Conservation (phyloP, 78 protist genomes). For the Dictyostelium capitatum region DNA sequence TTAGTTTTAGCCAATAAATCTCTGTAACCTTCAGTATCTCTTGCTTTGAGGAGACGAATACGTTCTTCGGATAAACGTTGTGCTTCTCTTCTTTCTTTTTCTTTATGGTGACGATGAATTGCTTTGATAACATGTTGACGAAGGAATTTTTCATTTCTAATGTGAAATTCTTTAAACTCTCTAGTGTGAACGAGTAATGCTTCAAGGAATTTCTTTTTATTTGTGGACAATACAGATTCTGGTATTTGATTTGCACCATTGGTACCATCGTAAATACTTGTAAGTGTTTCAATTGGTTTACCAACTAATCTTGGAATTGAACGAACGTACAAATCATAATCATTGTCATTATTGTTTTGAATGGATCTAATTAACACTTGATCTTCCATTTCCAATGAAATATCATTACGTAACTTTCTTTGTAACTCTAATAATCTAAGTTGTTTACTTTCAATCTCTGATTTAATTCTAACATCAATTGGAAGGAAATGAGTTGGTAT, state of each 20-base stretch:
- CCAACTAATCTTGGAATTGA: slow-evolving; percentile 46
- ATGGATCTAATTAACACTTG: slow-evolving; percentile 36
- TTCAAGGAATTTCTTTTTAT: slow-evolving; percentile 55
- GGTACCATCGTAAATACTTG: not conserved
- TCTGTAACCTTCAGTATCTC: slow-evolving; percentile 77
- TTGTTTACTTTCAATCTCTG: slow-evolving; percentile 64
- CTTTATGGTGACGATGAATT: slow-evolving; percentile 24
- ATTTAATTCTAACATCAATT: slow-evolving; percentile 10
- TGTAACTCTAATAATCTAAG: slow-evolving; percentile 39
- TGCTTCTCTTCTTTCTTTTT: slow-evolving; percentile 49
- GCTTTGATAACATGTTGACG: slow-evolving; percentile 3
- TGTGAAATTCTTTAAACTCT: slow-evolving; percentile 73
- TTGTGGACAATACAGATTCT: slow-evolving; percentile 3
- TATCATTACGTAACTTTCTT: slow-evolving; percentile 52
- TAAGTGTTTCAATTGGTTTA: not conserved
- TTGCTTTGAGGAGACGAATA: slow-evolving; percentile 44
- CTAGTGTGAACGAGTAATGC: slow-evolving; percentile 53
- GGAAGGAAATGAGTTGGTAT: slow-evolving; percentile 22
- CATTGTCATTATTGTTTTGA: not conserved
- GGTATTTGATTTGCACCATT: not conserved
- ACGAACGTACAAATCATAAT: slow-evolving; percentile 32
- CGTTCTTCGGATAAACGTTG: slow-evolving; percentile 45
- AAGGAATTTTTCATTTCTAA: slow-evolving; percentile 8
- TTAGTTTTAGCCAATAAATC: slow-evolving; percentile 74
- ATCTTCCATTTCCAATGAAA: slow-evolving; percentile 10